Evolutionary conservation across 768 basidiomycete genomes (phyloP), one percentile per base, ranked within the genome.

Genomic region (Boletus pseudopeckii): DNA sequence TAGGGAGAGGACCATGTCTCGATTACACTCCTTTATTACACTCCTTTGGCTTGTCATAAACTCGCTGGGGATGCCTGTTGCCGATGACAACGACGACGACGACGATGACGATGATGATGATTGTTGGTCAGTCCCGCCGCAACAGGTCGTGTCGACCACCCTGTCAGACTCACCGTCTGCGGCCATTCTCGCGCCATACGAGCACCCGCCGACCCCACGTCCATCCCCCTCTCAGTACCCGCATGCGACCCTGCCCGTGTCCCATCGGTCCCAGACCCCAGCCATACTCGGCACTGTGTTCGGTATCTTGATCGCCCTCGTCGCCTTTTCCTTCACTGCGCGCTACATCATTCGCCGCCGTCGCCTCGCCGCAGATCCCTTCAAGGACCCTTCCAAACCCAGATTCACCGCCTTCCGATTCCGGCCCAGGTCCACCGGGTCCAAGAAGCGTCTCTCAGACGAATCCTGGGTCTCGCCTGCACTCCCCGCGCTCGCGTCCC

Each of bases 391-490:
- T n/a, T 32, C 49, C 28, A 46, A 42, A 45, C 32, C 49, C 9
- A 39, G 37, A 32, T 53, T 63, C 30, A 10, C 32, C 17, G 28
- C 46, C 7, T 46, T 61, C 32, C 33, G 48, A 18, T 45, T 53
- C 38, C 37, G 40, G 8, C 22, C 20, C 5, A 51, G 36, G n/a
- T 28, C 55, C 3, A 9, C 18, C 39, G 4, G 39, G 13, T 40
- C 53, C 57, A 47, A 53, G 64, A 61, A 45, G 22, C 62, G 64
- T n/a, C 62, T 66, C 20, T 65, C 64, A 1, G 57, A 65, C 24
- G 64, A 65, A 15, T 65, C 64, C 5, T 65, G 64, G 64, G 64
- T 65, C 48, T 60, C 64, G 0, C 64, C 61, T 0, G 4, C 17
- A 4, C 53, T 65, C 18, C 55, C 63, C 6, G 8, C 22, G 1